Evolutionary conservation across 73 alveolate genomes (phyloP), one percentile per base, ranked within the genome.

Genomic region (Tetrahymena elliotti): DNA sequence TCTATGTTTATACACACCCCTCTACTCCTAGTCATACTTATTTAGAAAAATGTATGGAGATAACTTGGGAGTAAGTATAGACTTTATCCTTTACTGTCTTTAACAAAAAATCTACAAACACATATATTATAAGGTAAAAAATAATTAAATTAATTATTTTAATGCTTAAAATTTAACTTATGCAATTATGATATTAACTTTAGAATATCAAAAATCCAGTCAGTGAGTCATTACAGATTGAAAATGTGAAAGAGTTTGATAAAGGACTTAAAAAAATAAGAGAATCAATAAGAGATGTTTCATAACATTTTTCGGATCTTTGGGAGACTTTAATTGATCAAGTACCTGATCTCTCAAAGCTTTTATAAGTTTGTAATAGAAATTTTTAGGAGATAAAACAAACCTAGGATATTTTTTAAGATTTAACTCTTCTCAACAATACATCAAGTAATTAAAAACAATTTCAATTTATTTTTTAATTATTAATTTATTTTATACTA

Each of bases 161-260:
- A n/a, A n/a, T n/a, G n/a, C n/a, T n/a, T n/a, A n/a, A n/a, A n/a
- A n/a, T n/a, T n/a, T n/a, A n/a, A n/a, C n/a, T n/a, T n/a, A n/a
- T n/a, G n/a, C n/a, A n/a, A n/a, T n/a, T n/a, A n/a, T n/a, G n/a
- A n/a, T n/a, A n/a, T n/a, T n/a, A n/a, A n/a, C n/a, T n/a, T n/a
- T 39, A 93, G 93, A 94, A 94, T 84, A n/a, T 83, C 22, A 94
- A 94, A 94, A 94, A 92, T 84, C 94, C 92, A 13, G 93, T 94
- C 36, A 83, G 94, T 6, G 40, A 83, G 33, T 38, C 94, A 37
- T 83, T 94, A 84, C 33, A 83, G 31, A 40, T 94, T 31, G 94
- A 94, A 83, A 94, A 94, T 84, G 96, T 94, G 0, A 94, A 94
- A 83, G 94, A 84, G 27, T 94, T 94, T 94, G 96, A 94, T 94